Evolutionary conservation across 768 basidiomycete species (phyloP).

Genomic region (Podaxis pistillaris): DNA sequence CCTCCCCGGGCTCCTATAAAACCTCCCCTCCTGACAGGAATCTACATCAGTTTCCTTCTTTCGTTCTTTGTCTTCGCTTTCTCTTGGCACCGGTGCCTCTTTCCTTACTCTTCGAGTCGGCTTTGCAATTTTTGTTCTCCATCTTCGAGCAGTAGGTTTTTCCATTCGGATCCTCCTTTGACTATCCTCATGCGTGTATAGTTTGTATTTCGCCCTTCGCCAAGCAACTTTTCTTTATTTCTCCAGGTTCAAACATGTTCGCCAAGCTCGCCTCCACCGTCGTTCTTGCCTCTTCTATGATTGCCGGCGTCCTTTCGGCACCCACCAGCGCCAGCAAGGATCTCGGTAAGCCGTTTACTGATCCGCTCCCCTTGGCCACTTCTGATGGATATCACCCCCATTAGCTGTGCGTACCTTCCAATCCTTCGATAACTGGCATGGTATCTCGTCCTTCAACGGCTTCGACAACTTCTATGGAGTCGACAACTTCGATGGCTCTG

Average conservation of each 20-base stretch:
- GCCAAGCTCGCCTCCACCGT: constrained; percentile 7
- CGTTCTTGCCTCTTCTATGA: constrained; percentile 4
- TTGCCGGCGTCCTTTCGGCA: constrained; percentile 9
- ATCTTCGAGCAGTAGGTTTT: constrained; percentile 10
- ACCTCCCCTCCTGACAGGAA: not conserved
- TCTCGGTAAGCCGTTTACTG: constrained; percentile 1
- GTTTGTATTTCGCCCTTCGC: not conserved
- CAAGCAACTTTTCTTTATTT: constrained; percentile 8
- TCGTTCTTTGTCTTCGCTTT: constrained; percentile 12
- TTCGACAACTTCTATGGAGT: constrained; percentile 40
- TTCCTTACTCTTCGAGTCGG: constrained; percentile 7
- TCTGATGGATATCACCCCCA: not conserved
- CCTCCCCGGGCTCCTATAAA: constrained; percentile 4
- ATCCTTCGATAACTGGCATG: constrained; percentile 37
- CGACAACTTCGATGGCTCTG: constrained; percentile 32
- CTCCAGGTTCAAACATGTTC: constrained; percentile 6
- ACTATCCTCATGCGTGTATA: not conserved
- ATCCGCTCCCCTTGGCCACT: not conserved
- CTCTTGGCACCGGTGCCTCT: constrained; percentile 12
- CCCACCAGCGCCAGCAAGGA: constrained; percentile 4
- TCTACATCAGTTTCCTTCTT: not conserved
- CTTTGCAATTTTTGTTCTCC: constrained; percentile 7
- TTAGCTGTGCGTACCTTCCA: constrained; percentile 8
- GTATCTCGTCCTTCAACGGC: constrained; percentile 26
- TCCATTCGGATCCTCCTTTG: not conserved